Percentiles rank a stretch among this genome's conserved stretches.
Conservation (phyloP, 78 protist genomes). For the Dictyostelium capitatum region DNA sequence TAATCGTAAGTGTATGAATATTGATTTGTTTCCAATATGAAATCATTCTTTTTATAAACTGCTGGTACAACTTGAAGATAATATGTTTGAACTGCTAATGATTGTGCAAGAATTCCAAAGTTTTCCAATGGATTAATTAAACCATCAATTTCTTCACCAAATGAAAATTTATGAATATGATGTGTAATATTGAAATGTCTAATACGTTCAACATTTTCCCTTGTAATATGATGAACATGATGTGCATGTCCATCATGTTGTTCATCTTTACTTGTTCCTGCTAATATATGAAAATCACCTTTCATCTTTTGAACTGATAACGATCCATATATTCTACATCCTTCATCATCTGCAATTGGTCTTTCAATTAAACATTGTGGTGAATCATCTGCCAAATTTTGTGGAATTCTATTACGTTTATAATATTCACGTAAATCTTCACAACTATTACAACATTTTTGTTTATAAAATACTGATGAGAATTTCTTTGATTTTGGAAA, state of each 20-base stretch:
- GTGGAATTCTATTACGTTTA: slow-evolving; percentile 53
- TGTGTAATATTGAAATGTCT: slow-evolving; percentile 63
- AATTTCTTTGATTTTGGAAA: neutral
- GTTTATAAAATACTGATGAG: slow-evolving; percentile 15
- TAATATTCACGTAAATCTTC: slow-evolving; percentile 49
- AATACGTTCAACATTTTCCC: neutral
- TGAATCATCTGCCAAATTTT: slow-evolving; percentile 36
- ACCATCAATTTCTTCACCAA: slow-evolving; percentile 60
- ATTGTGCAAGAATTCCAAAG: slow-evolving; percentile 3
- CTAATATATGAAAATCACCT: slow-evolving; percentile 69
- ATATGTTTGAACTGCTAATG: slow-evolving; percentile 46
- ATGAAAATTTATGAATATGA: slow-evolving; percentile 69
- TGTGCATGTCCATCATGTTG: slow-evolving; percentile 37
- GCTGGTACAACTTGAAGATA: slow-evolving; percentile 74
- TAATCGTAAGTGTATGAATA: slow-evolving; percentile 47
- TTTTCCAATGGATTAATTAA: slow-evolving; percentile 63
- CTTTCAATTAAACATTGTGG: slow-evolving; percentile 64
- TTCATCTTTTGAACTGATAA: slow-evolving; percentile 74
- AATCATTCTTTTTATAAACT: slow-evolving; percentile 46
- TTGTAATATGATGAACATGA: slow-evolving; percentile 42
- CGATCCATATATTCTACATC: slow-evolving; percentile 66
- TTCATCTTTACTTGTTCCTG: slow-evolving; percentile 31
- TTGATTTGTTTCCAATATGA: slow-evolving; percentile 61
- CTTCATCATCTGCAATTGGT: slow-evolving; percentile 61
- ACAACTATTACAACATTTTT: slow-evolving; percentile 58